Evolutionary conservation across 2,329 filamentous ascomycete genomes (phyloP).

Genomic region (Penicillium sp.): DNA sequence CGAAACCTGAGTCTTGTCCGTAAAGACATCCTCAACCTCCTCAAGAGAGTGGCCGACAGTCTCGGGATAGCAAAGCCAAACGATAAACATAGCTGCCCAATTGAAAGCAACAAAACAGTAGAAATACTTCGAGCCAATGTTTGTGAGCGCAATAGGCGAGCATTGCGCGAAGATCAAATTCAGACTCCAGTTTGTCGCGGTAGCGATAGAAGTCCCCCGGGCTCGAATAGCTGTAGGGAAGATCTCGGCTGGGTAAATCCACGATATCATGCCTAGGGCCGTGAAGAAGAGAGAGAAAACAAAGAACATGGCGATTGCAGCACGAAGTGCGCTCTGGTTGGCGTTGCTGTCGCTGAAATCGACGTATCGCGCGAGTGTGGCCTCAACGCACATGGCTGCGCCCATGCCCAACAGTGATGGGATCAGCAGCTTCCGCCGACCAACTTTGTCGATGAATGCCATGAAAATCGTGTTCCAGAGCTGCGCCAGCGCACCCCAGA

Average conservation of each 20-base stretch:
- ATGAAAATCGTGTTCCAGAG: slow-evolving; percentile 52
- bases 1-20: background rate
- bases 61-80: slow-evolving; percentile 38
- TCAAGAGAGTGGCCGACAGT: slow-evolving; percentile 33
- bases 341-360: slow-evolving; percentile 26
- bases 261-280: slow-evolving; percentile 46
- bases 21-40: slow-evolving; percentile 32
- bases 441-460: slow-evolving; percentile 47
- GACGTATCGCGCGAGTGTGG: slow-evolving; percentile 41
- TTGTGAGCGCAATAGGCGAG: slow-evolving; percentile 45
- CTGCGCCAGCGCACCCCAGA: slow-evolving; percentile 52
- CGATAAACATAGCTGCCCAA: slow-evolving; percentile 39
- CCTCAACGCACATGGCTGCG: slow-evolving; percentile 41
- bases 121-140: slow-evolving; percentile 51
- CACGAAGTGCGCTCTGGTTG: slow-evolving; percentile 41
- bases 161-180: slow-evolving; percentile 53
- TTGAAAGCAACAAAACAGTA: slow-evolving; percentile 53
- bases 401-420: slow-evolving; percentile 46
- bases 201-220: slow-evolving; percentile 45
- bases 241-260: slow-evolving; percentile 50
- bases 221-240: slow-evolving; percentile 48
- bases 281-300: slow-evolving; percentile 50
- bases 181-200: slow-evolving; percentile 48
- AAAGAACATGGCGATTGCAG: slow-evolving; percentile 51
- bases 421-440: slow-evolving; percentile 51